Conservation (phyloP, 2,329 filamentous ascomycete species). For the Colletotrichum eleusines region DNA sequence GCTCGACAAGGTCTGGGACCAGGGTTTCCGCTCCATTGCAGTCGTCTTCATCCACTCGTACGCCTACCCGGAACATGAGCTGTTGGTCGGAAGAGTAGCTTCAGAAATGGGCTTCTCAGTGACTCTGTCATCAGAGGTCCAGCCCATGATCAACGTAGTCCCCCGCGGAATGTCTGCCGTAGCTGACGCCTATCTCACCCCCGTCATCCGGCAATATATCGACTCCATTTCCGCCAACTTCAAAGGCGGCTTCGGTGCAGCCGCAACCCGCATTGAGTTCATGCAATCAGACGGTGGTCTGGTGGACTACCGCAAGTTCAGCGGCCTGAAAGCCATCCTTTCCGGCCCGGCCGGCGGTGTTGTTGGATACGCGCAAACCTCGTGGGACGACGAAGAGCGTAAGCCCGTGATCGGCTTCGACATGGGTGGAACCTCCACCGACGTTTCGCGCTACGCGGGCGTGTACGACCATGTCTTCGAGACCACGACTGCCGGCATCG, state of each 20-base stretch:
- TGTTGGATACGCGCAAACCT: constrained; percentile 80
- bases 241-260: constrained; percentile 50
- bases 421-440: constrained; percentile 78
- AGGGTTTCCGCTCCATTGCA: constrained; percentile 64
- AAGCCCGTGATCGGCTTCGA: constrained; percentile 83
- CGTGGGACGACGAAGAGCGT: constrained; percentile 75
- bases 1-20: constrained; percentile 70
- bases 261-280: constrained; percentile 72
- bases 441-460: constrained; percentile 75
- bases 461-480: constrained; percentile 69
- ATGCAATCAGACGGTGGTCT: constrained; percentile 73
- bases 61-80: constrained; percentile 67
- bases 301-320: constrained; percentile 71
- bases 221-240: constrained; percentile 53
- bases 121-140: constrained; percentile 53
- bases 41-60: constrained; percentile 83
- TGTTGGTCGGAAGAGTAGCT: constrained; percentile 52
- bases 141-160: constrained; percentile 60
- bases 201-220: constrained; percentile 53
- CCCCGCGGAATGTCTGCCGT: constrained; percentile 57
- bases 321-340: constrained; percentile 76
- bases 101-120: constrained; percentile 57
- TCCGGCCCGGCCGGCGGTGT: constrained; percentile 84
- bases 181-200: constrained; percentile 59
- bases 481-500: constrained; percentile 81